Conservation (phyloP, 2,329 filamentous ascomycete species). For the Fusarium pilosicola region DNA sequence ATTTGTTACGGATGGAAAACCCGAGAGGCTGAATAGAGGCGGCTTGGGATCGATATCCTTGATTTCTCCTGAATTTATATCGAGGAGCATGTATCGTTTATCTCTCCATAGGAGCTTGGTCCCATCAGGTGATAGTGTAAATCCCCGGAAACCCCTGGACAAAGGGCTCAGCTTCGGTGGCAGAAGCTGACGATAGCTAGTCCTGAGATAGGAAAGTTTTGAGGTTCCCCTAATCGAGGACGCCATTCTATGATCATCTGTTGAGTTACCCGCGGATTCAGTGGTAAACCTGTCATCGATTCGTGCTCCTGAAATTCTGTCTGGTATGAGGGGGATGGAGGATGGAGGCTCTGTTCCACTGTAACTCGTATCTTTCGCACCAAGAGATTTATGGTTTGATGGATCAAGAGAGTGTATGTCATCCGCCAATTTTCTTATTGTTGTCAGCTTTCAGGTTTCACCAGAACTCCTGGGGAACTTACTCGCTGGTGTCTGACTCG, state of each 20-base stretch:
- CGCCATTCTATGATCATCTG: not conserved
- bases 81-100: not conserved
- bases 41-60: not conserved
- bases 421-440: fast-evolving
- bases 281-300: too few species aligned
- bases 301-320: not conserved
- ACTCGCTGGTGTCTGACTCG: not conserved
- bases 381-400: not conserved
- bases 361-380: not conserved
- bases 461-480: not conserved
- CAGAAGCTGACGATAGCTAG: not conserved
- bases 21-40: not conserved
- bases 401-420: too few species aligned
- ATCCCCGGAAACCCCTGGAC: not conserved
- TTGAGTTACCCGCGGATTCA: not conserved
- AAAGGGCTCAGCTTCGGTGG: not conserved
- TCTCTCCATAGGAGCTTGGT: not conserved
- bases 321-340: not conserved
- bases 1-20: not conserved
- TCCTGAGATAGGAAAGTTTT: not conserved
- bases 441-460: not conserved
- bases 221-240: not conserved
- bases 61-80: not conserved
- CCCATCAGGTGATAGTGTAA: not conserved
- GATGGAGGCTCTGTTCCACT: not conserved